Conservation (phyloP, 31 red algal genomes). For the Asparagopsis taxiformis region DNA sequence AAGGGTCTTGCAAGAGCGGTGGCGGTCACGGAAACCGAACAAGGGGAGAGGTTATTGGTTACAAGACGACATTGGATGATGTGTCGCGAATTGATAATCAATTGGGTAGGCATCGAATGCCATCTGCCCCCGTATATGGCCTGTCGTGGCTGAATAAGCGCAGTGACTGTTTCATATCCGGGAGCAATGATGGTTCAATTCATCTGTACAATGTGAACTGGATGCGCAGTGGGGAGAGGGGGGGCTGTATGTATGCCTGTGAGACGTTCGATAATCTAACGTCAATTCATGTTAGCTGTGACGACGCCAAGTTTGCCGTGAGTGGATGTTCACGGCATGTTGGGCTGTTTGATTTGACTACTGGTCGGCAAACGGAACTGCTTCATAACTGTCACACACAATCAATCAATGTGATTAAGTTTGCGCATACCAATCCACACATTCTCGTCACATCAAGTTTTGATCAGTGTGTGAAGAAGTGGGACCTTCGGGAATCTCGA, state of each 20-base stretch:
- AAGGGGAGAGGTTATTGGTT: slow-evolving; percentile 24
- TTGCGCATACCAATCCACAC: slow-evolving; percentile 78
- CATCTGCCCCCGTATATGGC: slow-evolving; percentile 56
- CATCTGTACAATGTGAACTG: slow-evolving; percentile 76
- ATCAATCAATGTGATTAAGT: slow-evolving; percentile 91
- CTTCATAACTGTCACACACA: slow-evolving; percentile 73
- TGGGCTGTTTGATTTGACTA: slow-evolving; percentile 71
- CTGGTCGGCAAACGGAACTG: slow-evolving; percentile 48
- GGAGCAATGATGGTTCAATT: slow-evolving; percentile 79
- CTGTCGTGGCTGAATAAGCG: slow-evolving; percentile 86
- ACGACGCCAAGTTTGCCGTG: slow-evolving; percentile 70
- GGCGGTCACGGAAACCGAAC: slow-evolving; percentile 33
- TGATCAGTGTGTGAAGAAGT: slow-evolving; percentile 85
- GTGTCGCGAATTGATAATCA: background rate
- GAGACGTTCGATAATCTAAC: slow-evolving; percentile 77
- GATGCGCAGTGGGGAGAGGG: slow-evolving; percentile 41
- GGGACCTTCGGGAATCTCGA: slow-evolving; percentile 88
- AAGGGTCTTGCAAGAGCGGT: slow-evolving; percentile 42
- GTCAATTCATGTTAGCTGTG: slow-evolving; percentile 76
- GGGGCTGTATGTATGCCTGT: slow-evolving; percentile 68
- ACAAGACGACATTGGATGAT: slow-evolving; percentile 1
- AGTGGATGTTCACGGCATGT: slow-evolving; percentile 75
- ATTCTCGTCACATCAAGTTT: slow-evolving; percentile 92
- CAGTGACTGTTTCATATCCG: slow-evolving; percentile 69
- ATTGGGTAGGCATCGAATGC: background rate